phyloP scores from a whole-genome alignment of 768 basidiomycete genomes.

The Russula sp. region DNA sequence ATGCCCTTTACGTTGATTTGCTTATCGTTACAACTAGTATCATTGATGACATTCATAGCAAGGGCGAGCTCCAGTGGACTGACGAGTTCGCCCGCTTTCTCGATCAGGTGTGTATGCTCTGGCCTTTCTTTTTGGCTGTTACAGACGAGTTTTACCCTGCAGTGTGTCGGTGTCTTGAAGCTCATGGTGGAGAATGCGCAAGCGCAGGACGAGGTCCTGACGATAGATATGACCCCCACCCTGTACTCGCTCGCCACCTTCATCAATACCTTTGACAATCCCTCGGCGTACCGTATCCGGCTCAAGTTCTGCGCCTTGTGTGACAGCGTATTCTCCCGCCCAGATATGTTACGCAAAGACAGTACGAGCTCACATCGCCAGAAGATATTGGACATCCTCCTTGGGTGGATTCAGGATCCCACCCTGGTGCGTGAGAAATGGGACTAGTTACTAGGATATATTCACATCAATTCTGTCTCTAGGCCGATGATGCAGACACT shows the following conservation, averaged over 20 bases:
- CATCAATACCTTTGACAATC: constrained; percentile 54
- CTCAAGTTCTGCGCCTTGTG: constrained; percentile 70
- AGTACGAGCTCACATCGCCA: constrained; percentile 55
- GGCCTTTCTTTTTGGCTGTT: neutral
- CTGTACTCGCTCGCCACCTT: constrained; percentile 52
- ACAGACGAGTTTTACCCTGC: constrained; percentile 7
- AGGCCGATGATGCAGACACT: constrained; percentile 35
- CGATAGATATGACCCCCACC: constrained; percentile 35
- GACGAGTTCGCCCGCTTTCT: constrained; percentile 50
- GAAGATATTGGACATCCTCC: constrained; percentile 65
- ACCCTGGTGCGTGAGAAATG: constrained; percentile 37
- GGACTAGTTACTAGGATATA: neutral
- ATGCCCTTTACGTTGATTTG: neutral
- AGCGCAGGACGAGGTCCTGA: constrained; percentile 50
- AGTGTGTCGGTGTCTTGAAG: constrained; percentile 74
- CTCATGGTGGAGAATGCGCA: constrained; percentile 70
- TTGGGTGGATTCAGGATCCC: constrained; percentile 69
- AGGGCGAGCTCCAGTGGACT: constrained; percentile 38
- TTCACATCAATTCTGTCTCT: neutral
- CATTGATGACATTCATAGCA: constrained; percentile 46
- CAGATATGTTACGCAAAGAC: constrained; percentile 63
- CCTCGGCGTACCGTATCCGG: constrained; percentile 56
- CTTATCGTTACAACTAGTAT: constrained; percentile 35
- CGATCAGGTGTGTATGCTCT: constrained; percentile 54
- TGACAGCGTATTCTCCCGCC: constrained; percentile 58